Evolutionary conservation across 345 rosid species (phyloP).

Genomic region (Salix koriyanagi): DNA sequence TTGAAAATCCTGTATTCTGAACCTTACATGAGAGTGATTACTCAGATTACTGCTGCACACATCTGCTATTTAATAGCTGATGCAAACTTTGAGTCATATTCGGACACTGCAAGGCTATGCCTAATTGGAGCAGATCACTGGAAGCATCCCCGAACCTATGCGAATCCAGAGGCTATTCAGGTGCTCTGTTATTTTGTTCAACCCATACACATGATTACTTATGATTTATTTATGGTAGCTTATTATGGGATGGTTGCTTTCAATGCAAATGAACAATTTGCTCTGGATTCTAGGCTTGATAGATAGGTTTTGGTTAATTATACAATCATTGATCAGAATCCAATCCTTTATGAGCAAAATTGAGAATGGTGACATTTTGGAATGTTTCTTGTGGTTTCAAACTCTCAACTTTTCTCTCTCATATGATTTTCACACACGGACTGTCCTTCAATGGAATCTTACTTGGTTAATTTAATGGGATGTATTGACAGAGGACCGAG

Average conservation of each 20-base stretch:
- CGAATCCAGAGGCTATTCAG: slow-evolving; percentile 85
- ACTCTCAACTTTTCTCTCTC: background rate
- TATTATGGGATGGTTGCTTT: background rate
- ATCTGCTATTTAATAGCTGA: slow-evolving; percentile 77
- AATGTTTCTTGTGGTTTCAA: background rate
- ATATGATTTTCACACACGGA: background rate
- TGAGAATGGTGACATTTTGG: background rate
- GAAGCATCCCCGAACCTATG: slow-evolving; percentile 73
- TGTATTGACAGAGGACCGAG: slow-evolving; percentile 84
- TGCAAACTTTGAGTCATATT: slow-evolving; percentile 74
- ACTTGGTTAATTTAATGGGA: slow-evolving; percentile 22
- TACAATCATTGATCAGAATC: background rate
- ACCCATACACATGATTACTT: background rate
- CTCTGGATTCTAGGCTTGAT: background rate
- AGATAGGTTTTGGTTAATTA: background rate
- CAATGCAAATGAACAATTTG: background rate
- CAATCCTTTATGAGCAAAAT: background rate
- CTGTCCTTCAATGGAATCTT: background rate
- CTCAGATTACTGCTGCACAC: slow-evolving; percentile 77
- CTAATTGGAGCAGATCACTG: slow-evolving; percentile 83
- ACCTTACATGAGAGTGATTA: slow-evolving; percentile 20
- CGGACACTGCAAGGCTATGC: slow-evolving; percentile 76
- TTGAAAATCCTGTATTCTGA: slow-evolving; percentile 17
- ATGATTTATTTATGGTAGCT: background rate
- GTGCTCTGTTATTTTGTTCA: slow-evolving; percentile 24